Evolutionary conservation across 2,329 filamentous ascomycete species (phyloP).

Genomic region (Aaosphaeria pasadenensis): DNA sequence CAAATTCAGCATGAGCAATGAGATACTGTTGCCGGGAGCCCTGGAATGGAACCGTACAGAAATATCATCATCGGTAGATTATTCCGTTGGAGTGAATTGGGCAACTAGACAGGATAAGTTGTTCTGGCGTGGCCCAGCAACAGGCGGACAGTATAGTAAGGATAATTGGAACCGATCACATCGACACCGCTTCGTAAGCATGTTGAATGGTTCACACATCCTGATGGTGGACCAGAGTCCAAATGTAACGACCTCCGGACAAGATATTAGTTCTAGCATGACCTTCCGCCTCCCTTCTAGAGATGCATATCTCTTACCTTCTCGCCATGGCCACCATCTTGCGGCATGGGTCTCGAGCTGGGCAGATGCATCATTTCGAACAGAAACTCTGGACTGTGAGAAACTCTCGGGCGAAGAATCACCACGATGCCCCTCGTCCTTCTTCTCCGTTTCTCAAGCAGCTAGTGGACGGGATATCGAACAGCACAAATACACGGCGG

Average conservation of each 20-base stretch:
- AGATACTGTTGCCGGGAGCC: constrained; percentile 48
- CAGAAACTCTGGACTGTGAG: constrained; percentile 40
- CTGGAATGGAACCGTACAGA: constrained; percentile 41
- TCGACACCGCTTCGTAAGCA: constrained; percentile 69
- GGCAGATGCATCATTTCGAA: constrained; percentile 42
- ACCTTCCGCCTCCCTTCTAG: constrained; percentile 40
- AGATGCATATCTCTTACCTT: constrained; percentile 14
- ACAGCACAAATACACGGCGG: constrained; percentile 49
- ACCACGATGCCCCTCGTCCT: not conserved
- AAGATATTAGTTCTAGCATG: constrained; percentile 21
- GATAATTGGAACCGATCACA: constrained; percentile 70
- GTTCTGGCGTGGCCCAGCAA: constrained; percentile 49
- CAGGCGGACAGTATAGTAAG: constrained; percentile 42
- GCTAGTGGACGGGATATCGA: not conserved
- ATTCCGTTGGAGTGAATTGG: constrained; percentile 32
- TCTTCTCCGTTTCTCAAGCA: not conserved
- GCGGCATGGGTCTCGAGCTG: constrained; percentile 38
- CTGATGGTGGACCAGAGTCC: no score
- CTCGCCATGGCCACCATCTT: constrained; percentile 13
- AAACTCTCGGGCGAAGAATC: constrained; percentile 16
- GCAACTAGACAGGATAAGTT: constrained; percentile 38
- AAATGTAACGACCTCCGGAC: constrained; percentile 9
- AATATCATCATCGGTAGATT: not conserved
- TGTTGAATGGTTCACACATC: constrained; percentile 62
- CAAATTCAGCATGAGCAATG: constrained; percentile 50